phyloP scores from a whole-genome alignment of 129 eudicot genomes.

The Cynara cardunculus region DNA sequence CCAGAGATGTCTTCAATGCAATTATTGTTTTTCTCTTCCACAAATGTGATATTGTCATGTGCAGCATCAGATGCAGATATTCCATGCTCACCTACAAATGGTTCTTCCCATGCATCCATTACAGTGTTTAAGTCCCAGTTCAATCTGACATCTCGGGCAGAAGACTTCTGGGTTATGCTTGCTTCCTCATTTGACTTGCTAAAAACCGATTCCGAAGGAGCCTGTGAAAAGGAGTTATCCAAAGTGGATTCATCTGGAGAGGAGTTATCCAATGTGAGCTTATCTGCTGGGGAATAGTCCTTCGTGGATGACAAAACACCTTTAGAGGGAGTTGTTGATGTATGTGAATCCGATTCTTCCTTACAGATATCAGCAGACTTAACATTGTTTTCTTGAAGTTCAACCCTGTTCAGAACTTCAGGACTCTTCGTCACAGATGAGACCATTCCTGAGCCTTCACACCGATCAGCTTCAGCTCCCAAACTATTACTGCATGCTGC shows the following conservation, averaged over 20 bases:
- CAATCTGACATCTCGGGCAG: constrained; percentile 29
- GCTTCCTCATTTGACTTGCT: constrained; percentile 8
- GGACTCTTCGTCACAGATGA: background rate
- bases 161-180: constrained; percentile 7
- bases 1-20: constrained; percentile 9
- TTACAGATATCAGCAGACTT: background rate
- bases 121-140: constrained; percentile 39
- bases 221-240: background rate
- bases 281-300: background rate
- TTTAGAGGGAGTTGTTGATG: background rate
- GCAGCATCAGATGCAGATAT: constrained; percentile 18
- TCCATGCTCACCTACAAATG: constrained; percentile 20
- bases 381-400: constrained; percentile 8
- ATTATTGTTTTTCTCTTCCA: constrained; percentile 9
- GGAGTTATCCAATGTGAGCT: background rate
- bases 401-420: background rate
- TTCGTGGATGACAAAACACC: background rate
- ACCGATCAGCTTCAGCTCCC: constrained; percentile 28
- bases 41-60: background rate
- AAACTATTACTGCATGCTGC: constrained; percentile 41
- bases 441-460: constrained; percentile 10
- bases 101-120: constrained; percentile 41
- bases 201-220: constrained; percentile 3
- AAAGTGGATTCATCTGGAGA: constrained; percentile 9
- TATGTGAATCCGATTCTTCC: constrained; percentile 14